These are phyloP conservation scores for Ophiocordyceps camponoti-saundersi DNA, from an alignment of 2,329 filamentous ascomycete species.

Conservation along the genomic window DNA sequence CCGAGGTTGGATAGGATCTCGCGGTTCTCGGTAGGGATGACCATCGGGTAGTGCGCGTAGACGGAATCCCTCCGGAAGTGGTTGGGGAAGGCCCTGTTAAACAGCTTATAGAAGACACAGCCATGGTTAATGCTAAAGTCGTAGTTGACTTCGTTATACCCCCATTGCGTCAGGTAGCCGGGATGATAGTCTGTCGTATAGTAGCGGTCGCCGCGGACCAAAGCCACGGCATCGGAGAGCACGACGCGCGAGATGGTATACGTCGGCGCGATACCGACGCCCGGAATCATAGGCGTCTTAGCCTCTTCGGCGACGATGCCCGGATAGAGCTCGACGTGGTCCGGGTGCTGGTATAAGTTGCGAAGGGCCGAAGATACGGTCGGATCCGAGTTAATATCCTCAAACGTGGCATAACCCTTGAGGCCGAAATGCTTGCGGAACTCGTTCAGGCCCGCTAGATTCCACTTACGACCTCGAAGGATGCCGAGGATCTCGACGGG, in stretches of 20 bases:
- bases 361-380: slow-evolving; percentile 48
- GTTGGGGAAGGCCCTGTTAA: slow-evolving; percentile 62
- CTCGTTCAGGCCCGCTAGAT: slow-evolving; percentile 64
- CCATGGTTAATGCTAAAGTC: slow-evolving; percentile 64
- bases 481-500: slow-evolving; percentile 70
- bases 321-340: slow-evolving; percentile 67
- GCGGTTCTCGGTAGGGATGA: slow-evolving; percentile 52
- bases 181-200: slow-evolving; percentile 67
- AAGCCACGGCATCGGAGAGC: slow-evolving; percentile 60
- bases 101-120: slow-evolving; percentile 72
- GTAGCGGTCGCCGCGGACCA: slow-evolving; percentile 63
- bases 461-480: slow-evolving; percentile 60
- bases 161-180: slow-evolving; percentile 67
- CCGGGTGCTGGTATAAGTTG: slow-evolving; percentile 59
- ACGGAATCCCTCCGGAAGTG: slow-evolving; percentile 65
- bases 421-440: slow-evolving; percentile 71
- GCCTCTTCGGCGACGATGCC: slow-evolving; percentile 61
- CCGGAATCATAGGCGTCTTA: slow-evolving; percentile 57
- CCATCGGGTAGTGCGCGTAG: slow-evolving; percentile 66
- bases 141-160: slow-evolving; percentile 57
- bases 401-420: slow-evolving; percentile 59
- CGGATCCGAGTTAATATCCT: slow-evolving; percentile 69
- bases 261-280: slow-evolving; percentile 57
- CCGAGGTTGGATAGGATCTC: slow-evolving; percentile 52
- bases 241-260: slow-evolving; percentile 66